Evolutionary conservation across 2,329 filamentous ascomycete species (phyloP).

Genomic region (Pseudogymnoascus destructans): DNA sequence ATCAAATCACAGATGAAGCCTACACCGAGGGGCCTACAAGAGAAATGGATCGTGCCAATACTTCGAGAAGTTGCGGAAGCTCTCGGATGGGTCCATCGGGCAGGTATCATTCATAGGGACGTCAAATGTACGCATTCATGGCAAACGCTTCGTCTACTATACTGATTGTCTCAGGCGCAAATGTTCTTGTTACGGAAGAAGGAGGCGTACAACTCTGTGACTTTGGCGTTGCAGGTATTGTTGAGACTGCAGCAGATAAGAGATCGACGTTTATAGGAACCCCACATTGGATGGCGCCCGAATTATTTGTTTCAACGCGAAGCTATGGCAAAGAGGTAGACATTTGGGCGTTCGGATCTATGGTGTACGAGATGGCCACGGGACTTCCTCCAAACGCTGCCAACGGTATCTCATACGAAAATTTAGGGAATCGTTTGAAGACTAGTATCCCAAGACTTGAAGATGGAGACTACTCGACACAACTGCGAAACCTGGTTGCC

Average conservation of each 20-base stretch:
- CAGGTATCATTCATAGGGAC: conserved; percentile 58
- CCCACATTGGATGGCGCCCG: conserved; percentile 76
- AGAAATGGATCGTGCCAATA: conserved; percentile 58
- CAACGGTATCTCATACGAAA: conserved; percentile 42
- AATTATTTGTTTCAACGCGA: conserved; percentile 52
- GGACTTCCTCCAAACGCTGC: conserved; percentile 57
- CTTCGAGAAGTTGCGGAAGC: conserved; percentile 53
- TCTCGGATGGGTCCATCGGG: conserved; percentile 52
- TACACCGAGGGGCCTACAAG: conserved; percentile 52
- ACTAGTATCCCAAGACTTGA: conserved; percentile 57
- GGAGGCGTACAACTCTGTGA: conserved; percentile 71
- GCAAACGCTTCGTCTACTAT: too few species aligned
- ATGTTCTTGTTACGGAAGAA: conserved; percentile 65
- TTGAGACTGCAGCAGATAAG: conserved; percentile 65
- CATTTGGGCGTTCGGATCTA: conserved; percentile 76
- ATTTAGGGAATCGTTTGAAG: too few species aligned
- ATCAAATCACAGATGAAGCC: conserved; percentile 40
- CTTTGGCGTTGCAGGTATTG: conserved; percentile 68
- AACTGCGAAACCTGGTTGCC: too few species aligned
- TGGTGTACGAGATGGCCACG: conserved; percentile 69
- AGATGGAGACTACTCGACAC: too few species aligned
- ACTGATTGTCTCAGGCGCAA: too few species aligned
- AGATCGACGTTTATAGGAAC: conserved; percentile 71
- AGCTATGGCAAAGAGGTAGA: conserved; percentile 62
- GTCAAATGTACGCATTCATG: conserved; percentile 51